phyloP scores from a whole-genome alignment of 1,284 basidiomycete genomes.

The Cryptococcus depauperatus region DNA sequence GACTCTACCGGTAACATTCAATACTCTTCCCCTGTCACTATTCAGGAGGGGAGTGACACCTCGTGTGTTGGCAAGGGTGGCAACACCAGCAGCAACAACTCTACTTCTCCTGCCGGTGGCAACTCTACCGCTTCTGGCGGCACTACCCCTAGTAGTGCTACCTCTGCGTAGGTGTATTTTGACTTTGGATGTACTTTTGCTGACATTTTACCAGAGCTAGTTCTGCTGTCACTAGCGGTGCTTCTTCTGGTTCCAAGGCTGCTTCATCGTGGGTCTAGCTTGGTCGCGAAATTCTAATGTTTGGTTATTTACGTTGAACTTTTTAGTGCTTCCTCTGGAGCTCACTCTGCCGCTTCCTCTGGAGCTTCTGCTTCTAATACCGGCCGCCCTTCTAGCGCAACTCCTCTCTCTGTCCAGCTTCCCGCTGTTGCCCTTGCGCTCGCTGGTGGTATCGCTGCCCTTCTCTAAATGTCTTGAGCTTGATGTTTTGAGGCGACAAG shows the following conservation, averaged over 20 bases:
- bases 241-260: conserved; percentile 4
- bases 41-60: conserved; percentile 47
- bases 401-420: conserved; percentile 3
- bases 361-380: conserved; percentile 3
- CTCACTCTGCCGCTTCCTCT: conserved; percentile 1
- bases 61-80: no score
- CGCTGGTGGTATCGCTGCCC: conserved; percentile 23
- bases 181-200: neutral
- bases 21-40: conserved; percentile 54
- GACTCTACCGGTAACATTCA: conserved; percentile 48
- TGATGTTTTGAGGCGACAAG: no score
- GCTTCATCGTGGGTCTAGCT: conserved; percentile 4
- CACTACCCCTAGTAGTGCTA: conserved; percentile 1
- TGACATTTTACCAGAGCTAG: neutral
- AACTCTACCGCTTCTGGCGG: conserved; percentile 4
- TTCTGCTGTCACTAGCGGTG: neutral
- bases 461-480: conserved; percentile 21
- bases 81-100: conserved; percentile 3
- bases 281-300: neutral
- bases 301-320: neutral
- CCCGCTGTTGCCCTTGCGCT: conserved; percentile 19
- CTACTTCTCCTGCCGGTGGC: conserved; percentile 10
- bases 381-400: conserved; percentile 7
- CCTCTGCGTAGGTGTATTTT: conserved; percentile 1
- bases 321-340: neutral